Base-by-base conservation (phyloP, 352 stramenopile species). In the Poterioochromonas sp. region DNA sequence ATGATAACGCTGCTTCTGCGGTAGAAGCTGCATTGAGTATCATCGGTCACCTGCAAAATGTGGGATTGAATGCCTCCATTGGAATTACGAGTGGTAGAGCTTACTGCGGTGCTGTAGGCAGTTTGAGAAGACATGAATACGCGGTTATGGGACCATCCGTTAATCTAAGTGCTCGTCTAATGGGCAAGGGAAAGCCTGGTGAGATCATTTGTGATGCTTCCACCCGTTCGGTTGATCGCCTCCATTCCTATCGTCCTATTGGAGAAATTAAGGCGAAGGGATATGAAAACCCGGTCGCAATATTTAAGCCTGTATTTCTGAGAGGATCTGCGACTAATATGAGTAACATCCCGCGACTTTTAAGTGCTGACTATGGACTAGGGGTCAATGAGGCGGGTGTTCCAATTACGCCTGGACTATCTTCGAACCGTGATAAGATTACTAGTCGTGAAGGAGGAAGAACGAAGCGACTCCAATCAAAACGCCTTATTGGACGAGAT, bases 141-240 rank as follows among this genome's bases (percentile, higher is more conserved):
- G 96, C 90, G 0, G 90, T 97, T 26, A 83, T 97, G 0, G 92
- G 92, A 1, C 90, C 96, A 79, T 92, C 93, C 20, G 91, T 97
- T 32, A 97, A 97, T 73, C 80, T 97, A 3, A 91, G 89, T 0
- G 92, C 92, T 5, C 85, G 92, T 12, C 85, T 97, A 8, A 97
- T 97, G 92, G 88, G 94, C 71, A 73, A 73, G 20, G 60, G 12
- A 22, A 37, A 65, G 26, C 54, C 26, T 39, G 54, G 54, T 65
- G 54, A 65, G 26, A 65, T 65, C 26, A 32, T 65, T 29, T 65
- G 54, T 39, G 54, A 65, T 65, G n/a, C n/a, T 39, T 5, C 3
- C 8, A 65, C 26, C 26, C 54, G 54, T 39, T 15, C 3, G 12
- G 5, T 5, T 39, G 54, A 65, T 65, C 54, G 54, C 5, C 5